These are phyloP conservation scores for Neurospora cerealis DNA, from an alignment of 495 filamentous ascomycete genomes.

Conservation along the genomic window DNA sequence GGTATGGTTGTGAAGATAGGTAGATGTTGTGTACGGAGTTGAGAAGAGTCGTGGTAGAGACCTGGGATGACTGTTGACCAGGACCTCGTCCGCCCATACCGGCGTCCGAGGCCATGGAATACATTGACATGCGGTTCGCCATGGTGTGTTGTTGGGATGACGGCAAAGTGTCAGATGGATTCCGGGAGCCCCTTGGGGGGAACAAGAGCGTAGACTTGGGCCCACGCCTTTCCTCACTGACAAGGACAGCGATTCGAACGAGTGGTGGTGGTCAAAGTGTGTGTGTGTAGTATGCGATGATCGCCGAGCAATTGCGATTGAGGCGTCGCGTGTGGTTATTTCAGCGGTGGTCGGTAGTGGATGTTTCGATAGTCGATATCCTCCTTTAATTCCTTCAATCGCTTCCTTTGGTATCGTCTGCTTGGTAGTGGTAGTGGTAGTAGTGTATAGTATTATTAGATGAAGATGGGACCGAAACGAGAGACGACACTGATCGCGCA, in stretches of 20 bases:
- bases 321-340: neutral
- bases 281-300: neutral
- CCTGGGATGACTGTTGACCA: constrained; percentile 60
- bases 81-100: constrained; percentile 46
- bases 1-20: constrained; percentile 67
- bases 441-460: neutral
- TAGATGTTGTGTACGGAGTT: constrained; percentile 88
- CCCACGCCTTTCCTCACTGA: neutral
- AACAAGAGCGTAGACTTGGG: constrained; percentile 1
- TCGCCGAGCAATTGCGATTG: neutral
- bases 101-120: constrained; percentile 55
- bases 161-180: constrained; percentile 4
- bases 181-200: constrained; percentile 20
- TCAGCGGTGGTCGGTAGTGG: neutral
- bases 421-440: neutral
- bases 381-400: neutral
- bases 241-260: constrained; percentile 3
- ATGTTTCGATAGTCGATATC: neutral
- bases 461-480: neutral
- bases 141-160: constrained; percentile 42
- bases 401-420: neutral
- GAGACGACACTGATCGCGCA: constrained; percentile 3
- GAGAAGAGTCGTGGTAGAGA: constrained; percentile 85
- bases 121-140: constrained; percentile 71
- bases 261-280: constrained; percentile 5